A percentile compares a stretch with the other conserved stretches of the same genome.
phyloP scores from a whole-genome alignment of 2,329 filamentous ascomycete genomes.

The Fusarium sp. region DNA sequence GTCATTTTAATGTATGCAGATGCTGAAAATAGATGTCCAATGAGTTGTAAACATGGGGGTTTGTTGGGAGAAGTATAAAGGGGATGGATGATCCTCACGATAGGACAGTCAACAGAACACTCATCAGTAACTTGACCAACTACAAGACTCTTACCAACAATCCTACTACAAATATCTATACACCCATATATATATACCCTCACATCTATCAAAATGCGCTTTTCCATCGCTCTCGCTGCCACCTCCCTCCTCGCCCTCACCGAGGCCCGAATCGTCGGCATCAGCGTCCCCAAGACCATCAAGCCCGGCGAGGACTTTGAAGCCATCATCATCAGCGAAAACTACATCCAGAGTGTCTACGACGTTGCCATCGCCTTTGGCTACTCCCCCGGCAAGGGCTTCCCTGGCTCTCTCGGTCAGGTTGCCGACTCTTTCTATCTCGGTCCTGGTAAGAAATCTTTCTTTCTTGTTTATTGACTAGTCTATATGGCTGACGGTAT shows the following conservation, averaged over 20 bases:
- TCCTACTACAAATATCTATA: neutral
- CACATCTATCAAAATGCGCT: slow-evolving; percentile 32
- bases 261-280: slow-evolving; percentile 55
- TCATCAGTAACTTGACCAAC: neutral
- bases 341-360: slow-evolving; percentile 57
- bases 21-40: slow-evolving; percentile 6
- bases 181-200: too few relatives aligned
- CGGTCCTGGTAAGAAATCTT: slow-evolving; percentile 49
- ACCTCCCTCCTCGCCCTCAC: slow-evolving; percentile 42
- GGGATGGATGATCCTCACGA: neutral
- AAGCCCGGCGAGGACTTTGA: slow-evolving; percentile 51
- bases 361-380: slow-evolving; percentile 60
- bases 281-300: slow-evolving; percentile 54
- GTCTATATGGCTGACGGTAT: neutral
- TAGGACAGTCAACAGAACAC: neutral
- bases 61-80: slow-evolving; percentile 6
- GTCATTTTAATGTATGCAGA: neutral
- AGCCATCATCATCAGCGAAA: slow-evolving; percentile 51
- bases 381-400: slow-evolving; percentile 39
- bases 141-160: neutral
- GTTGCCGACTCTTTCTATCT: slow-evolving; percentile 48
- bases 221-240: slow-evolving; percentile 40
- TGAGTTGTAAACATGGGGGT: neutral
- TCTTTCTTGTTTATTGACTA: neutral
- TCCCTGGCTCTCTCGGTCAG: slow-evolving; percentile 43